Conservation (phyloP, 306 rosid species). For the Hylodesmum podocarpum region DNA sequence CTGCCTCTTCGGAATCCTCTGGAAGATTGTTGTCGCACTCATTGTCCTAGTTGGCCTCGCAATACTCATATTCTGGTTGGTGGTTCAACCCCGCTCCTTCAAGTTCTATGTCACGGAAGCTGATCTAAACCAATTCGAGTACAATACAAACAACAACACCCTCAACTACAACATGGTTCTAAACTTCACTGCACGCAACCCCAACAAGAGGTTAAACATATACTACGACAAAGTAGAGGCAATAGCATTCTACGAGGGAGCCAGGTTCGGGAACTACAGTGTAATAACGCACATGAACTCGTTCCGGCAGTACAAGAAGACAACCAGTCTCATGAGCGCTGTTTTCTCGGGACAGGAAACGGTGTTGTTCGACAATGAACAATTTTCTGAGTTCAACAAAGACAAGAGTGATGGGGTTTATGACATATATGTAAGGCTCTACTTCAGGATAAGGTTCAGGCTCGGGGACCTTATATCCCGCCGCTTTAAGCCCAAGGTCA, state of each 20-base stretch:
- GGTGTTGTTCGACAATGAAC: constrained; percentile 1
- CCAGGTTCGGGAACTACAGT: background rate
- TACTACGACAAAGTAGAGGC: constrained; percentile 50
- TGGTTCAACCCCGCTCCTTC: constrained; percentile 61
- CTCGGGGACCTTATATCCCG: constrained; percentile 35
- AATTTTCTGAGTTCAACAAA: constrained; percentile 21
- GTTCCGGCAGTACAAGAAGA: constrained; percentile 46
- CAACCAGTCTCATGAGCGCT: constrained; percentile 30
- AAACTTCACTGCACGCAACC: constrained; percentile 47
- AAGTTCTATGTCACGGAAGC: constrained; percentile 55
- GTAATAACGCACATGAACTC: constrained; percentile 41
- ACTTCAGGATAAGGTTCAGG: constrained; percentile 56
- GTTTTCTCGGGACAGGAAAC: constrained; percentile 37
- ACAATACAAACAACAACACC: constrained; percentile 34
- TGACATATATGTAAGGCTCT: constrained; percentile 48
- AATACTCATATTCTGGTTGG: constrained; percentile 57
- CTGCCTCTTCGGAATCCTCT: constrained; percentile 53
- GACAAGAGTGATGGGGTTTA: constrained; percentile 39
- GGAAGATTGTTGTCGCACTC: constrained; percentile 47
- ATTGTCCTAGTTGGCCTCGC: constrained; percentile 40
- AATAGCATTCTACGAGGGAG: constrained; percentile 34
- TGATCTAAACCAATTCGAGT: constrained; percentile 50
- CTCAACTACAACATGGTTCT: constrained; percentile 39
- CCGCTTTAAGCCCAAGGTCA: constrained; percentile 45
- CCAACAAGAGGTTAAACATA: constrained; percentile 45